Percentiles rank a stretch among this genome's conserved stretches.
Conservation (phyloP, 768 basidiomycete species). For the Suillus hirtellus region DNA sequence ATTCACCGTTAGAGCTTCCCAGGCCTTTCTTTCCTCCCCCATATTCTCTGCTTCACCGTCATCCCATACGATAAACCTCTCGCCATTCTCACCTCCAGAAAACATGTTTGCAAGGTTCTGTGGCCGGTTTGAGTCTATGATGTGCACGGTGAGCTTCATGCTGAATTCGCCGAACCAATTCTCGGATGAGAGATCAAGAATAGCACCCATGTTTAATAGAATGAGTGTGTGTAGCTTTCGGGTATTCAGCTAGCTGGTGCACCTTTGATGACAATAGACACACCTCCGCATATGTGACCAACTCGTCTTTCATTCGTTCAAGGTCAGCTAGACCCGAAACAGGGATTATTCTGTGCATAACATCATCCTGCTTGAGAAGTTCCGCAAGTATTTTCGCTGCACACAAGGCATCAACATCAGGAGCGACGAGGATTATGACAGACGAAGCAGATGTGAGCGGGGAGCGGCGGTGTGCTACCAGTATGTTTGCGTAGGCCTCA, state of each 20-base stretch:
- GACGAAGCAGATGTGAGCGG: conserved; percentile 80
- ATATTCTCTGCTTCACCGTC: conserved; percentile 79
- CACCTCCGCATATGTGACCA: conserved; percentile 69
- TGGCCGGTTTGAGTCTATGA: conserved; percentile 93
- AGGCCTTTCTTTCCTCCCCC: conserved; percentile 73
- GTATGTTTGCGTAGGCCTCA: conserved; percentile 70
- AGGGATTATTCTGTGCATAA: conserved; percentile 87
- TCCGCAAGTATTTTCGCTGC: conserved; percentile 88
- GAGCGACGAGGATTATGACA: conserved; percentile 82
- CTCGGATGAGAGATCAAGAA: conserved; percentile 75
- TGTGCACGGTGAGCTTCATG: conserved; percentile 70
- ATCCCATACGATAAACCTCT: conserved; percentile 89
- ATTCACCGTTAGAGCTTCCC: conserved; percentile 79
- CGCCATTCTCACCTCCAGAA: conserved; percentile 61
- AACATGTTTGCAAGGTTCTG: conserved; percentile 88
- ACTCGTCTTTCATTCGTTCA: conserved; percentile 61
- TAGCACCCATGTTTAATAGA: conserved; percentile 88
- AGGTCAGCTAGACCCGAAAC: conserved; percentile 84
- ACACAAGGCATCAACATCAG: conserved; percentile 91
- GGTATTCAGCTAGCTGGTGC: conserved; percentile 9
- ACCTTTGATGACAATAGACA: conserved; percentile 16
- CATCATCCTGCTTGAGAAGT: conserved; percentile 90
- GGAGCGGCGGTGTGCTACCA: conserved; percentile 70
- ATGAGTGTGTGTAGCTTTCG: conserved; percentile 83
- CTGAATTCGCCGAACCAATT: conserved; percentile 79